Evolutionary conservation across 306 rosid species (phyloP).

Genomic region (Begonia masoniana): DNA sequence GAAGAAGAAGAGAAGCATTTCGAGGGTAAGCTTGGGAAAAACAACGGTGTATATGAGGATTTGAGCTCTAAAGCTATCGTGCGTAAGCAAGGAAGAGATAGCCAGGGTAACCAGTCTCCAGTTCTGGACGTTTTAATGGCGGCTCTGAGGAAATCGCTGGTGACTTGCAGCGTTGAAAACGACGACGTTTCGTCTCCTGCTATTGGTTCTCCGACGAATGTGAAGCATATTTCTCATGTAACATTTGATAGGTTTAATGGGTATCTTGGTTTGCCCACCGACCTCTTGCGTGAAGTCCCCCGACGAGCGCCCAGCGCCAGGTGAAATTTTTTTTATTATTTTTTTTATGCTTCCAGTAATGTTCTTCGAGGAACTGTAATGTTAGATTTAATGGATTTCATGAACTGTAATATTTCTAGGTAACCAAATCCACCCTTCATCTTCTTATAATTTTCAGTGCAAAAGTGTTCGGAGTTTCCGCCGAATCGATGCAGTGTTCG

Average conservation of each 20-base stretch:
- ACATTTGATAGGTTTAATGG: constrained; percentile 87
- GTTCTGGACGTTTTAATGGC: constrained; percentile 50
- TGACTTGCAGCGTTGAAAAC: constrained; percentile 31
- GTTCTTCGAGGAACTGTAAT: constrained; percentile 22
- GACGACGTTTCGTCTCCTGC: constrained; percentile 47
- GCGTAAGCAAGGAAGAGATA: constrained; percentile 33
- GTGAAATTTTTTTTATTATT: constrained; percentile 9
- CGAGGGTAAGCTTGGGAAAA: constrained; percentile 14
- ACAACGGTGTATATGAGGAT: constrained; percentile 21
- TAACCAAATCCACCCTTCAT: constrained; percentile 7
- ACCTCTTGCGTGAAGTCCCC: constrained; percentile 75
- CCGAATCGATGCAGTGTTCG: constrained; percentile 91
- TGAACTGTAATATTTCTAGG: too few species aligned
- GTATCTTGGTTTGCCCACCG: constrained; percentile 79
- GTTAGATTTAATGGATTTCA: too few species aligned
- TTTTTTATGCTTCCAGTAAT: background rate
- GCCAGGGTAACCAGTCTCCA: constrained; percentile 58
- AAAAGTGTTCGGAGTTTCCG: constrained; percentile 80
- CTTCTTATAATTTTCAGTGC: constrained; percentile 33
- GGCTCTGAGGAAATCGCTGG: constrained; percentile 60
- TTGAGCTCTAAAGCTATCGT: background rate
- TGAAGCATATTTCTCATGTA: constrained; percentile 73
- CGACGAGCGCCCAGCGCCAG: constrained; percentile 82
- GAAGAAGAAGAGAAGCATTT: constrained; percentile 9
- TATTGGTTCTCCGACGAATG: constrained; percentile 82